Evolutionary conservation across 768 basidiomycete species (phyloP).

Genomic region (Lyophyllum shimeji): DNA sequence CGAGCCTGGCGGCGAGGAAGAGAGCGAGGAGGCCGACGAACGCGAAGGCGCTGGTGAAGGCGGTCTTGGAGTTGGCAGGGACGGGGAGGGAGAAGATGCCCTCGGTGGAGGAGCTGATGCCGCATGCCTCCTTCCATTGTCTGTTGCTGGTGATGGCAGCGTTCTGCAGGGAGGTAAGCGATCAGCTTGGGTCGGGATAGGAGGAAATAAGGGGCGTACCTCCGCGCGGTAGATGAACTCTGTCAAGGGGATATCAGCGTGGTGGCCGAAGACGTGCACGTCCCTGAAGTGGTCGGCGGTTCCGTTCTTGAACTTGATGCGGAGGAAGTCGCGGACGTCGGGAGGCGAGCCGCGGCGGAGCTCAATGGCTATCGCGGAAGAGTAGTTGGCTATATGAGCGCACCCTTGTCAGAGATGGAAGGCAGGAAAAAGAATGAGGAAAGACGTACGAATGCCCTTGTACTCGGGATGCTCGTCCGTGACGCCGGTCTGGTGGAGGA

Average conservation of each 20-base stretch:
- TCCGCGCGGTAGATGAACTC: conserved; percentile 84
- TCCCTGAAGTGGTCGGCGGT: conserved; percentile 62
- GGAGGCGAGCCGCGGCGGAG: conserved; percentile 74
- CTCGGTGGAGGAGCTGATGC: conserved; percentile 23
- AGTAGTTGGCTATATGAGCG: conserved; percentile 59
- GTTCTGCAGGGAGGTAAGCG: conserved; percentile 29
- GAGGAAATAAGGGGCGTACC: conserved; percentile 35
- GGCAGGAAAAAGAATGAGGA: not conserved
- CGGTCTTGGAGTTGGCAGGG: conserved; percentile 25
- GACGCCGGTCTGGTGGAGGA: conserved; percentile 78
- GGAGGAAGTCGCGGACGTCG: conserved; percentile 77
- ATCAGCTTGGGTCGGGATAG: not conserved
- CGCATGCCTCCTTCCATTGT: conserved; percentile 52
- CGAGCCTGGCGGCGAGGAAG: conserved; percentile 35
- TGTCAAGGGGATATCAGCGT: conserved; percentile 75
- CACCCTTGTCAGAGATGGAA: not conserved
- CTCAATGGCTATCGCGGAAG: conserved; percentile 76
- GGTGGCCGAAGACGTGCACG: conserved; percentile 73
- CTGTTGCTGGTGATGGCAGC: conserved; percentile 56
- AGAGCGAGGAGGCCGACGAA: conserved; percentile 39
- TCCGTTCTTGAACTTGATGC: conserved; percentile 86
- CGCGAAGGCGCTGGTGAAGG: conserved; percentile 36
- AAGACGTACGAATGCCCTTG: conserved; percentile 60
- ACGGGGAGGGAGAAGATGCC: conserved; percentile 25
- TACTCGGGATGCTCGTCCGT: conserved; percentile 56